phyloP scores from a whole-genome alignment of 2,329 filamentous ascomycete species.

The Zalaria obscura region DNA sequence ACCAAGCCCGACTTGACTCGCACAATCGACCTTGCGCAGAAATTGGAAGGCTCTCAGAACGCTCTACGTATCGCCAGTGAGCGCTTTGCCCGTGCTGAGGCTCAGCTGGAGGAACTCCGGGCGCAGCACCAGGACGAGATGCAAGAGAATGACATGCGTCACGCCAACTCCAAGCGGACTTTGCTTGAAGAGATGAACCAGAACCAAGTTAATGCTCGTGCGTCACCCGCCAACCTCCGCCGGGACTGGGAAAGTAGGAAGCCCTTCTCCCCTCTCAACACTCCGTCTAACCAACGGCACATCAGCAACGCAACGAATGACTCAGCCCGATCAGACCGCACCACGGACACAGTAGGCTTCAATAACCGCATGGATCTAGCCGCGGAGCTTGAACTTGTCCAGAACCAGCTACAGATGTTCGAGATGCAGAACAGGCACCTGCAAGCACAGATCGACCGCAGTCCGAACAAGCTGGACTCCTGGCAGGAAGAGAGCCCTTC shows the following conservation, averaged over 20 bases:
- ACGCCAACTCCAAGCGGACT: slow-evolving; percentile 53
- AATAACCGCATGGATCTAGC: slow-evolving; percentile 86
- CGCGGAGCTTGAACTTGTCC: slow-evolving; percentile 77
- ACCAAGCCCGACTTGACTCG: slow-evolving; percentile 53
- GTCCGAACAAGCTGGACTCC: slow-evolving; percentile 41
- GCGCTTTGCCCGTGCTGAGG: slow-evolving; percentile 67
- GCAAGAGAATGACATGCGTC: slow-evolving; percentile 46
- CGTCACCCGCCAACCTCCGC: slow-evolving; percentile 59
- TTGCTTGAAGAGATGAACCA: slow-evolving; percentile 77
- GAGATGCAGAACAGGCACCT: slow-evolving; percentile 94
- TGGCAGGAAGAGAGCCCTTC: slow-evolving; percentile 67
- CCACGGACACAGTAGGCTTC: slow-evolving; percentile 67
- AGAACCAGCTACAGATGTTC: slow-evolving; percentile 84
- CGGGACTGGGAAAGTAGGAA: slow-evolving; percentile 47
- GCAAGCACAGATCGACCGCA: slow-evolving; percentile 70
- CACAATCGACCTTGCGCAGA: slow-evolving; percentile 64
- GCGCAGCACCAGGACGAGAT: slow-evolving; percentile 59
- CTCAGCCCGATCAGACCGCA: slow-evolving; percentile 72
- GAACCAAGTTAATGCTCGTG: slow-evolving; percentile 59
- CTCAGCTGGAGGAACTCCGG: slow-evolving; percentile 65
- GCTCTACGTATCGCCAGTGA: slow-evolving; percentile 74
- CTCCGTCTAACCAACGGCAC: slow-evolving; percentile 56
- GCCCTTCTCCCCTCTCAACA: slow-evolving; percentile 57
- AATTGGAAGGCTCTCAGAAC: slow-evolving; percentile 78
- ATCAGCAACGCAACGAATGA: slow-evolving; percentile 55